Percentiles rank a stretch among this genome's conserved stretches.
phyloP scores from a whole-genome alignment of 2,329 filamentous ascomycete species.

The Chrysoporthe deuterocubensis region DNA sequence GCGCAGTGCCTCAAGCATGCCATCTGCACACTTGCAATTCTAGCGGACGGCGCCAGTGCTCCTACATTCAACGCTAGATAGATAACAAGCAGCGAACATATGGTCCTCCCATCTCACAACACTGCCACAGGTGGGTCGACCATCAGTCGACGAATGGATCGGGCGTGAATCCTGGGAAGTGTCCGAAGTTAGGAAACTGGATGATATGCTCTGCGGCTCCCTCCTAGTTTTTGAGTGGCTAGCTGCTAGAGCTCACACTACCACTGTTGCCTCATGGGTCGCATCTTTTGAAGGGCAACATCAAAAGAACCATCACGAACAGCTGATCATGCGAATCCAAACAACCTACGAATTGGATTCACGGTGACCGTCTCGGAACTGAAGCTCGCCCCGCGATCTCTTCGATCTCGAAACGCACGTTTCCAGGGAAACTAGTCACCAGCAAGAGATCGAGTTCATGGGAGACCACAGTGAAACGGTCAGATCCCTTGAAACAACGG shows the following conservation, averaged over 20 bases:
- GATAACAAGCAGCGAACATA: neutral
- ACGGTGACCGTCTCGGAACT: neutral
- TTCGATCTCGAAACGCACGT: neutral
- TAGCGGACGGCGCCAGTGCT: neutral
- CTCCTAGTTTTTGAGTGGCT: neutral
- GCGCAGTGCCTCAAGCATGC: neutral
- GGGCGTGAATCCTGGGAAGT: neutral
- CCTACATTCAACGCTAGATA: neutral
- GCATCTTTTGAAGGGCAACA: neutral
- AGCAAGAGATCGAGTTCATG: neutral
- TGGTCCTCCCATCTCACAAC: neutral
- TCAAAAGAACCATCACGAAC: neutral
- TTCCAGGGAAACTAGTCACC: neutral
- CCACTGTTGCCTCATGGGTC: neutral
- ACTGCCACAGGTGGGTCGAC: neutral
- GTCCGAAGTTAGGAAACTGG: neutral
- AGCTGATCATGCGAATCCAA: constrained; percentile 15
- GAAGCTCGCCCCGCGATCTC: neutral
- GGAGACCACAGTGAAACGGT: constrained; percentile 19
- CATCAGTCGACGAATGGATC: neutral
- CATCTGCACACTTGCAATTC: neutral
- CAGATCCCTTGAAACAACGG: constrained; percentile 23
- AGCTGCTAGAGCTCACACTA: neutral
- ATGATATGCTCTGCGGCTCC: neutral
- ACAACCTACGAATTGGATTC: constrained; percentile 12